Evolutionary conservation across 2,329 filamentous ascomycete species (phyloP).

Genomic region (Ophiocordyceps camponoti-floridani): DNA sequence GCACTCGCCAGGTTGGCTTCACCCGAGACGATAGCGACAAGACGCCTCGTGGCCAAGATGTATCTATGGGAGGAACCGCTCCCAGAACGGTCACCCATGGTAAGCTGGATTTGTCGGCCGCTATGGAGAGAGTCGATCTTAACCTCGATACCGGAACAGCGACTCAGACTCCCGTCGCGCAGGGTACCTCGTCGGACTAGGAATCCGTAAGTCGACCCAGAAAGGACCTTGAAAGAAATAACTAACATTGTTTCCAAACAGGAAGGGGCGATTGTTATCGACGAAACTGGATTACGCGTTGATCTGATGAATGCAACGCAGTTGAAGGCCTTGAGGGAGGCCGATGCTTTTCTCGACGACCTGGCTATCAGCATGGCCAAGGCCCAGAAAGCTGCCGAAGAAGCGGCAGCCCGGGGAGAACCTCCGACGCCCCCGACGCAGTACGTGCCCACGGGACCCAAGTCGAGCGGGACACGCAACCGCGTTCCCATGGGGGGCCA

Average conservation of each 20-base stretch:
- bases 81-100: background rate
- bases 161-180: background rate
- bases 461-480: background rate
- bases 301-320: background rate
- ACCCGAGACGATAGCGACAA: no score
- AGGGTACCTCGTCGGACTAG: constrained; percentile 5
- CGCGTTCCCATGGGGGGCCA: background rate
- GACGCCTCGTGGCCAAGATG: no score
- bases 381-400: no score
- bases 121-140: background rate
- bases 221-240: background rate
- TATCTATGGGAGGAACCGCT: no score
- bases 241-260: background rate
- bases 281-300: background rate
- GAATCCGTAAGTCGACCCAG: constrained; percentile 5
- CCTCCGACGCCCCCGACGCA: no score
- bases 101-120: background rate
- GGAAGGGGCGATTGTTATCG: background rate
- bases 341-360: constrained; percentile 1
- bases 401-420: background rate
- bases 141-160: background rate
- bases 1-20: background rate
- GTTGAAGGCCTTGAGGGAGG: background rate
- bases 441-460: background rate
- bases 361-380: background rate